Base-by-base conservation (phyloP, 1,284 basidiomycete genomes). In the Tremellales sp. region DNA sequence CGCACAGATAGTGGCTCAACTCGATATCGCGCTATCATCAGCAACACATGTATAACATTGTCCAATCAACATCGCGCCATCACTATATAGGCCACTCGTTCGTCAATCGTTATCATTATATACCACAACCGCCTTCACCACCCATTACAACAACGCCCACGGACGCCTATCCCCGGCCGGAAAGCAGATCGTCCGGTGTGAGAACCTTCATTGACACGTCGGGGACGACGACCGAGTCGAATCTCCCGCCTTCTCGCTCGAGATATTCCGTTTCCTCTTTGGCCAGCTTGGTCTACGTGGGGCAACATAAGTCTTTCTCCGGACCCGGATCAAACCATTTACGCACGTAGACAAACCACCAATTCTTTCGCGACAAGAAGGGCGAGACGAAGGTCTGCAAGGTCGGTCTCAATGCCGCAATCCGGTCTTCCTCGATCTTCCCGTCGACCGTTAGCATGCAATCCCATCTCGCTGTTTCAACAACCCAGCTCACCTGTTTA, bases 191-290 rank as follows among this genome's bases (percentile, higher is more conserved):
- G 3, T 25, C 16, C 16, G 54, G 54, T 34, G 29, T 50, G 41
- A 49, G 51, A 22, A 62, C 54, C 32, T 44, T 35, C 32, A 62
- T 28, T 14, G 48, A 48, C 14, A 56, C 43, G 10, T 46, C 43
- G 2, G 48, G 44, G 4, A 55, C 40, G 21, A 56, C 42, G 36
- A 53, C 40, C 8, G 47, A 48, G 36, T 58, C 58, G 39, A 72
- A 72, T 21, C 41, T 56, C 21, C 71, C 71, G 18, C 65, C 70
- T 52, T 71, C 69, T 25, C 61, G 51, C 50, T 71, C 71, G 39
- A 73, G 63, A 51, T 73, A 73, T 24, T 64, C 60, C 1, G 57
- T 58, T 48, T 73, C 71, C 45, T 66, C 59, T 19, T 54, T 54
- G 4, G 65, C 67, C 35, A 61, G 46, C 21, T 24, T 56, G 57